Base-by-base conservation (phyloP, 2,329 filamentous ascomycete species). In the Dothideomycetes sp. region DNA sequence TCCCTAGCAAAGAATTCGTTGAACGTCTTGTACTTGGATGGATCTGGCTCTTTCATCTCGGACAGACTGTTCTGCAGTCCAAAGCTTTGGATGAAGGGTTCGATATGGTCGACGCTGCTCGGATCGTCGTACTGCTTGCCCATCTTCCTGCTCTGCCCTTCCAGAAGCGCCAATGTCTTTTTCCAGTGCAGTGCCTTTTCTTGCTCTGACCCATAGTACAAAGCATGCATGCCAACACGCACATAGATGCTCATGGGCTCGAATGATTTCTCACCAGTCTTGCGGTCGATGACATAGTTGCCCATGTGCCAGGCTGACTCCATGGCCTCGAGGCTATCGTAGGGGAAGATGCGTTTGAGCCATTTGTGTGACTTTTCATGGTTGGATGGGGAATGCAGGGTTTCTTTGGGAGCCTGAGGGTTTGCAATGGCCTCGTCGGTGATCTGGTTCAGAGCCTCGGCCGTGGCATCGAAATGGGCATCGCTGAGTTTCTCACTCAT, bases 181-280 rank as follows among this genome's bases (percentile, higher is more conserved):
- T 60, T 49, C 54, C 53, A 63, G 23, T 64, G 59, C 25, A 67
- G 50, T 2, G 54, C 51, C 27, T 57, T 57, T 44, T 62, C 56
- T 45, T 66, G 61, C 37, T 54, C 50, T 17, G 51, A 54, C 34
- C 64, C 63, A 47, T 64, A 66, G 52, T 66, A 66, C 12, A 66
- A 54, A 20, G 64, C 48, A 43, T 66, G 63, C 63, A 65, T 65
- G 16, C 63, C 63, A 5, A 64, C 24, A 15, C 62, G 55, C 27
- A 65, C 62, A 45, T 64, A 65, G 45, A 65, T 57, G 43, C 53
- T 56, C 64, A 67, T 67, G 19, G 58, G 49, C 45, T 67, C 64
- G 41, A 62, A 66, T 5, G 49, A 48, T 52, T 62, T 64, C 39
- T 55, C 37, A n/a, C 62, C 59, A 1, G 62, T 65, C 32, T 51